A percentile compares a stretch with the other conserved stretches of the same genome.
These are phyloP conservation scores for Phialophora expanda DNA, from an alignment of 2,329 filamentous ascomycete genomes.

Conservation along the genomic window DNA sequence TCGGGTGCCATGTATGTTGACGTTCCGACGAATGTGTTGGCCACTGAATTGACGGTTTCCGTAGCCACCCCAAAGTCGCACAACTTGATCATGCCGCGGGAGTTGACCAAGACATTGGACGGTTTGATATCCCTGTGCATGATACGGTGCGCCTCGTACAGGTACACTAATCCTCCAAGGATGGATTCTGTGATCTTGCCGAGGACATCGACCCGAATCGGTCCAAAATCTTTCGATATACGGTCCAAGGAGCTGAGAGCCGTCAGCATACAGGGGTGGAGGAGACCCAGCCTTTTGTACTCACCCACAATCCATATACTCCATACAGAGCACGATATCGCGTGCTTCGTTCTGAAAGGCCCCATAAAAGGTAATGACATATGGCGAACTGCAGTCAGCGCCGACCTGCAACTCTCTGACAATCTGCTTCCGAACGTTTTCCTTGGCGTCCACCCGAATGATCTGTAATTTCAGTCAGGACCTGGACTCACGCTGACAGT, in stretches of 20 bases:
- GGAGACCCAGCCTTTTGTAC: constrained; percentile 45
- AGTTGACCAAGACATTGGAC: constrained; percentile 96
- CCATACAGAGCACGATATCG: constrained; percentile 99
- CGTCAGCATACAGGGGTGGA: not conserved
- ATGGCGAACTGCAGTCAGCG: constrained; percentile 94
- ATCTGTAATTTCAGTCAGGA: constrained; percentile 62
- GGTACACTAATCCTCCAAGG: constrained; percentile 88
- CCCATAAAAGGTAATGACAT: constrained; percentile 97
- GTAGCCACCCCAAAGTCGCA: constrained; percentile 99
- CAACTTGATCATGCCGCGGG: constrained; percentile 89
- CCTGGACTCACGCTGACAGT: constrained; percentile 3
- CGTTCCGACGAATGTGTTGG: constrained; percentile 96
- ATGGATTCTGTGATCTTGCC: constrained; percentile 98
- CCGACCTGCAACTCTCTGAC: constrained; percentile 97
- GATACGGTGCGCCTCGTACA: constrained; percentile 94
- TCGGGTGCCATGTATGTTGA: constrained; percentile 99
- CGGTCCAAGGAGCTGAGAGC: constrained; percentile 78
- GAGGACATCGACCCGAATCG: constrained; percentile 91
- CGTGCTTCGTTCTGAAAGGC: constrained; percentile 96
- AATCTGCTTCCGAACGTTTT: constrained; percentile 94
- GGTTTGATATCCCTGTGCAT: constrained; percentile 99
- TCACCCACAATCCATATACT: constrained; percentile 99
- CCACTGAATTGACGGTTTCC: constrained; percentile 95
- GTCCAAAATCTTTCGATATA: constrained; percentile 92
- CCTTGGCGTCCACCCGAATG: constrained; percentile 97